A percentile compares a stretch with the other conserved stretches of the same genome.
Conservation (phyloP, 805 yeast species). For the Wickerhamomyces rabaulensis region DNA sequence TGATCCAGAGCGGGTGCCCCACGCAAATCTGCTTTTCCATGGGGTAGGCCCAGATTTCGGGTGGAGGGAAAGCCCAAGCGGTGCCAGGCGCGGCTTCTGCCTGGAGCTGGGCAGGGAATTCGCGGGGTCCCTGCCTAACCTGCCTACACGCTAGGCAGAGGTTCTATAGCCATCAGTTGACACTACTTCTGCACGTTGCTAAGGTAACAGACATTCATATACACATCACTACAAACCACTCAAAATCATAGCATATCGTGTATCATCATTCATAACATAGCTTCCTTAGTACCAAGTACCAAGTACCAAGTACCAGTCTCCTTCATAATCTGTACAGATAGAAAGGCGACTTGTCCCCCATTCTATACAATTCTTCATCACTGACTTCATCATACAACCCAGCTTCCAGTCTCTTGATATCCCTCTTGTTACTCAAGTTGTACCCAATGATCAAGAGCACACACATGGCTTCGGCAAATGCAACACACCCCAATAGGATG, state of each 20-base stretch:
- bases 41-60: neutral
- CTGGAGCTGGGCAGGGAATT: neutral
- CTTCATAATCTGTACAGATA: slow-evolving; percentile 27
- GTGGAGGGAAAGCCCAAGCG: neutral
- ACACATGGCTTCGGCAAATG: slow-evolving; percentile 25
- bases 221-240: no score
- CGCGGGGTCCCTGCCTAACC: neutral
- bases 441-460: slow-evolving; percentile 21
- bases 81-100: neutral
- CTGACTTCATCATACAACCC: slow-evolving; percentile 28
- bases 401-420: slow-evolving; percentile 22
- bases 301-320: neutral
- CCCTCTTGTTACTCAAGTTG: slow-evolving; percentile 21
- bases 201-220: neutral
- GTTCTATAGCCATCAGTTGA: neutral
- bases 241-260: neutral
- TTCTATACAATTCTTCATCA: slow-evolving; percentile 27
- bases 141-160: no score
- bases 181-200: neutral
- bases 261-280: neutral
- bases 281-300: no score
- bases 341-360: slow-evolving; percentile 42
- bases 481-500: slow-evolving; percentile 27
- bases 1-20: neutral
- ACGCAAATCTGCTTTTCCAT: neutral